phyloP scores from a whole-genome alignment of 2,329 filamentous ascomycete genomes.

The Corinectria fuckeliana region DNA sequence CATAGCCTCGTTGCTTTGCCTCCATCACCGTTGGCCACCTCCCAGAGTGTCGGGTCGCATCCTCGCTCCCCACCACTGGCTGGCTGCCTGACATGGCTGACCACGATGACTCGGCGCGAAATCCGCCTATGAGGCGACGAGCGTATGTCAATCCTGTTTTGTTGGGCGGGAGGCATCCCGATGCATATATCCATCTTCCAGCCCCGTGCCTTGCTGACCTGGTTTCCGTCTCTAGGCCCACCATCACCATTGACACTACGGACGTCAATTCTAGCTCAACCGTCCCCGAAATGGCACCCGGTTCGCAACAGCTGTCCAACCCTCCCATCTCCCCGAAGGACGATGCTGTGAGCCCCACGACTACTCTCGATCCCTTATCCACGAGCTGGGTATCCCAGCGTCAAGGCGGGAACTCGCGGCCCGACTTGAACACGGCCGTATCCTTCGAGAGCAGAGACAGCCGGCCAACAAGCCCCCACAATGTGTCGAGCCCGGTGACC shows the following conservation, averaged over 20 bases:
- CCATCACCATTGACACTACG: slow-evolving; percentile 62
- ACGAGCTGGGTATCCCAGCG: slow-evolving; percentile 31
- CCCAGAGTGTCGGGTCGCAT: slow-evolving; percentile 16
- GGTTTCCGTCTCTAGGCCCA: slow-evolving; percentile 48
- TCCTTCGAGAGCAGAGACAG: slow-evolving; percentile 72
- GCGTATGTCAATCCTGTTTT: slow-evolving; percentile 30
- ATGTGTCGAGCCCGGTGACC: slow-evolving; percentile 67
- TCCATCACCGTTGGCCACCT: not conserved
- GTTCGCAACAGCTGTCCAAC: slow-evolving; percentile 30
- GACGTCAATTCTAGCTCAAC: slow-evolving; percentile 43
- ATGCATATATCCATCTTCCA: slow-evolving; percentile 21
- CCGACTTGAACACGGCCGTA: slow-evolving; percentile 59
- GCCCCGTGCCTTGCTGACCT: slow-evolving; percentile 24
- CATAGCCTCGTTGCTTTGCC: slow-evolving; percentile 31
- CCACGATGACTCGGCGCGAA: slow-evolving; percentile 22
- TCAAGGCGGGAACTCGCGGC: slow-evolving; percentile 32
- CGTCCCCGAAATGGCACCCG: slow-evolving; percentile 39
- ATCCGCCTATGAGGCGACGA: slow-evolving; percentile 35
- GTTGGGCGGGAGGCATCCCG: slow-evolving; percentile 10
- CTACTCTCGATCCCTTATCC: slow-evolving; percentile 43
- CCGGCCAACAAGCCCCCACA: slow-evolving; percentile 74
- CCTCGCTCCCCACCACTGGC: slow-evolving; percentile 10
- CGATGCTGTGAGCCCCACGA: slow-evolving; percentile 50
- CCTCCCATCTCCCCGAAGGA: slow-evolving; percentile 48
- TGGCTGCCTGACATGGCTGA: slow-evolving; percentile 31